Conservation (phyloP, 768 basidiomycete species). For the Tulasnella sp. region DNA sequence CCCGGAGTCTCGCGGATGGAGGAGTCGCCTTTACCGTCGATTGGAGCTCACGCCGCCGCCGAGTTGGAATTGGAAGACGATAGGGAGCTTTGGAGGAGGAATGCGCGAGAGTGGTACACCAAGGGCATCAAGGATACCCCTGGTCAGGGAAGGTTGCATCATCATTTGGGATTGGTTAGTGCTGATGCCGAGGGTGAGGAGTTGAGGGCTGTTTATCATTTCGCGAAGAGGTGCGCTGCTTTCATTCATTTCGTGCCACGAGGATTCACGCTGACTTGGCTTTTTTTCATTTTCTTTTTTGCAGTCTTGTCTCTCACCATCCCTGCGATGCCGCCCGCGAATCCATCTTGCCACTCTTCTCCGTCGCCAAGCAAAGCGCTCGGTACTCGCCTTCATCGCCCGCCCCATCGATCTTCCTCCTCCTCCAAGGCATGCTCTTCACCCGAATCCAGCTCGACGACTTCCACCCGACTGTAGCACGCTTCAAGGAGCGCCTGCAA, state of each 20-base stretch:
- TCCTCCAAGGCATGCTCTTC: conserved; percentile 95
- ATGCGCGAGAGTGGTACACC: conserved; percentile 90
- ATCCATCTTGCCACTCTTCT: conserved; percentile 84
- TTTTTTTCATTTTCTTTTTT: background rate
- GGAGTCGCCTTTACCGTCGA: conserved; percentile 62
- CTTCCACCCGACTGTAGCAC: conserved; percentile 69
- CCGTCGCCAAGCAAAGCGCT: conserved; percentile 49
- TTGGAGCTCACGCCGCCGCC: conserved; percentile 64
- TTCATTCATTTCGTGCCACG: background rate
- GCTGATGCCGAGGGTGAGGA: conserved; percentile 79
- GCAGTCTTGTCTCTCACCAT: conserved; percentile 84
- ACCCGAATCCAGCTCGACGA: conserved; percentile 92
- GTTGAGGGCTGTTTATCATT: conserved; percentile 82
- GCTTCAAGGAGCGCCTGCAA: conserved; percentile 77
- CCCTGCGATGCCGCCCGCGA: conserved; percentile 84
- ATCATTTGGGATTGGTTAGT: conserved; percentile 83
- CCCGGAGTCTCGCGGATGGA: conserved; percentile 48
- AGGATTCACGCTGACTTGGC: background rate
- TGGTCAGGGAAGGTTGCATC: conserved; percentile 90
- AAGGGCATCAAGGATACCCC: conserved; percentile 81
- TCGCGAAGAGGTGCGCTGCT: conserved; percentile 72
- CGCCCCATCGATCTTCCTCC: conserved; percentile 71
- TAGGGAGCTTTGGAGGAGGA: conserved; percentile 82
- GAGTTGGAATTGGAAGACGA: conserved; percentile 75
- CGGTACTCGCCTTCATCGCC: conserved; percentile 25